phyloP scores from a whole-genome alignment of 176 grass and related monocot genomes.

The Saccharum spontaneum region DNA sequence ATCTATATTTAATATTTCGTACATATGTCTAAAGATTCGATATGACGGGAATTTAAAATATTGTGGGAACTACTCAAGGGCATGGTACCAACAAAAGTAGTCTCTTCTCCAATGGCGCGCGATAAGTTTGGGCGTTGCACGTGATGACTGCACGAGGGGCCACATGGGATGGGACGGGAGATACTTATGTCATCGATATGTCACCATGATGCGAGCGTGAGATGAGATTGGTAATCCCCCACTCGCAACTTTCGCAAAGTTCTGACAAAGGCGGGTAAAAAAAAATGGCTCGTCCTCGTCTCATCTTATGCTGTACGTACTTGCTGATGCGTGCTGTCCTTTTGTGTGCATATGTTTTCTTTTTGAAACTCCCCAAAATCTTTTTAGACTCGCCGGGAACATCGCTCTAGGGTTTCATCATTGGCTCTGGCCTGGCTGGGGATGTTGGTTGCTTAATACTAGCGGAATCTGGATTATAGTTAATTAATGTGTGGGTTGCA shows the following conservation, averaged over 20 bases:
- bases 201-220: slow-evolving; percentile 37
- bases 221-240: background rate
- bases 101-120: background rate
- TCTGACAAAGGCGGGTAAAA: slow-evolving; percentile 1
- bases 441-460: background rate
- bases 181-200: slow-evolving; percentile 13
- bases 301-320: background rate
- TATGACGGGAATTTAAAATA: no score
- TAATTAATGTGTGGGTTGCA: background rate
- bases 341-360: background rate
- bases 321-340: background rate
- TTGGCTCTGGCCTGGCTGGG: background rate
- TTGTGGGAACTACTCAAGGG: no score
- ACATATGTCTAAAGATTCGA: no score
- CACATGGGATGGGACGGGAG: slow-evolving; percentile 16
- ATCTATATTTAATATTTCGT: no score
- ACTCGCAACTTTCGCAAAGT: background rate
- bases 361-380: background rate
- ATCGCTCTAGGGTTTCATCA: background rate
- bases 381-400: background rate
- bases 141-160: slow-evolving; percentile 24
- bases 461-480: no score
- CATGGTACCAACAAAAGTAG: background rate
- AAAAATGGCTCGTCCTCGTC: background rate
- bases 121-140: background rate